Evolutionary conservation across 139 green algal genomes (phyloP), one percentile per base, ranked within the genome.

Genomic region (Trebouxia sp.): DNA sequence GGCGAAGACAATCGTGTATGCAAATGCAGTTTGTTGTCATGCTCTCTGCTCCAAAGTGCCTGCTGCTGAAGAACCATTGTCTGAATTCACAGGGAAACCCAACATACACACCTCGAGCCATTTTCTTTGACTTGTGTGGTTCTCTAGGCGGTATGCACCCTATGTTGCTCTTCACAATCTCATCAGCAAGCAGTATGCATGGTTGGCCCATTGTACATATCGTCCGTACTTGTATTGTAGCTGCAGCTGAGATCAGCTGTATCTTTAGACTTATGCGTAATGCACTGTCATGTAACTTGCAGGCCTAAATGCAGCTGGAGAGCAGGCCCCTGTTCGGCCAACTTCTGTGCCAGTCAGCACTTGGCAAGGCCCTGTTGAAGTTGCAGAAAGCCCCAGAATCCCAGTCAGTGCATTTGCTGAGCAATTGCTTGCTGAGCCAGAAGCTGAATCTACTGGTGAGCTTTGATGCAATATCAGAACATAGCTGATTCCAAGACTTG

Each of bases 121-220:
- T 94, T 17, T 41, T 90, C 6, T 86, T 93, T n/a, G 93, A 96
- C 75, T n/a, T 88, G 0, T 84, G 69, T 2, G 92, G 90, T 12
- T 84, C 77, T 45, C 76, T 91, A 0, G 92, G 92, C 74, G 90
- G 89, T 91, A 55, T 65, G 86, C 53, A 28, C 41, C 0, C 28
- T 35, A 15, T 51, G 3, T 32, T 47, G 48, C 24, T n/a, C n/a
- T n/a, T n/a, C n/a, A n/a, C n/a, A n/a, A n/a, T n/a, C n/a, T n/a
- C n/a, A n/a, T n/a, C n/a, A n/a, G n/a, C n/a, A n/a, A n/a, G n/a
- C n/a, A n/a, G n/a, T n/a, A n/a, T n/a, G n/a, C n/a, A n/a, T n/a
- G n/a, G n/a, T n/a, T n/a, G n/a, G n/a, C n/a, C n/a, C n/a, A n/a
- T n/a, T n/a, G n/a, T n/a, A n/a, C n/a, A n/a, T n/a, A n/a, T n/a